phyloP scores from a whole-genome alignment of 2,329 filamentous ascomycete species.

The Fusarium sp. region DNA sequence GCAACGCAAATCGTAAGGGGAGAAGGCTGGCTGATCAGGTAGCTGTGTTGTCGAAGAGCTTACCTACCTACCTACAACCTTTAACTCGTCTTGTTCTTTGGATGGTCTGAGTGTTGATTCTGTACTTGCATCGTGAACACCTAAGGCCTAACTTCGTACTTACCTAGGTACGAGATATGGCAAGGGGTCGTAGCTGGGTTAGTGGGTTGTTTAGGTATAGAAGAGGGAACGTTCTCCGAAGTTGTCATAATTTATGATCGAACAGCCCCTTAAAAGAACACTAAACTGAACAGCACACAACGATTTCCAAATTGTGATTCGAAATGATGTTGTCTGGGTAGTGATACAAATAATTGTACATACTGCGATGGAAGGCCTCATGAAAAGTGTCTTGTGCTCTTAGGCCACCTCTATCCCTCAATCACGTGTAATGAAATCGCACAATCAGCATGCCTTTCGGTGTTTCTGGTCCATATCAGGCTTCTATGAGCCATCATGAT shows the following conservation, averaged over 20 bases:
- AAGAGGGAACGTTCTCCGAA: not conserved
- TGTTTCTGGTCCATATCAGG: not conserved
- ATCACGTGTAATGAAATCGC: conserved; percentile 1
- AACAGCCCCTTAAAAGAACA: not conserved
- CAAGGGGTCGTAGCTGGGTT: not conserved
- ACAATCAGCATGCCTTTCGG: not conserved
- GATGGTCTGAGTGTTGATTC: not conserved
- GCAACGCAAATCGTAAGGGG: not conserved
- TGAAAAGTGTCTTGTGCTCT: conserved; percentile 4
- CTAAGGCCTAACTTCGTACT: too few species aligned
- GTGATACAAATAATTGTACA: conserved; percentile 48
- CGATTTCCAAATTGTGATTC: not conserved
- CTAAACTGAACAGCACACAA: not conserved
- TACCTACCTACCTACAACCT: not conserved
- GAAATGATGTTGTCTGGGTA: conserved; percentile 28
- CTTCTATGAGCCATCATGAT: conserved; percentile 4
- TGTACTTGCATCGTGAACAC: not conserved
- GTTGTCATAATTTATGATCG: not conserved
- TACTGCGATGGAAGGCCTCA: conserved; percentile 26
- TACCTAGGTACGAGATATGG: too few species aligned
- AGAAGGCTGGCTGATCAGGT: not conserved
- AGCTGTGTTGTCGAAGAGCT: not conserved
- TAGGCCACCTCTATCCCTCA: conserved; percentile 6
- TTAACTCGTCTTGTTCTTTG: not conserved
- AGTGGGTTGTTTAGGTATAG: not conserved